These are phyloP conservation scores for Macaranga tanarius DNA, from an alignment of 441 rosid species.

Conservation along the genomic window DNA sequence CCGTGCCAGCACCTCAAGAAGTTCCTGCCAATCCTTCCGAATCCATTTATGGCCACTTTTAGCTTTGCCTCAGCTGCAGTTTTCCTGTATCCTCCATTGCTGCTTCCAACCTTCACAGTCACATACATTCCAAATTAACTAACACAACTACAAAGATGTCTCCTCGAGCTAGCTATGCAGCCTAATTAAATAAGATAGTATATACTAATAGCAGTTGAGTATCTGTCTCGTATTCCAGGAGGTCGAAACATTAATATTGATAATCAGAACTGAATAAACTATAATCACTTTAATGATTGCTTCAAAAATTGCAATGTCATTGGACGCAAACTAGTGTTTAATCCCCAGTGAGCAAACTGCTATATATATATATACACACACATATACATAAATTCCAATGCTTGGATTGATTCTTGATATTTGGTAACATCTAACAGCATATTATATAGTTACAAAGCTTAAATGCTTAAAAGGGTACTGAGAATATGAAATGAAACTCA, in stretches of 20 bases:
- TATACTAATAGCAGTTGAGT: no score
- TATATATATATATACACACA: no score
- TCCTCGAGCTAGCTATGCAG: neutral
- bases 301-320: neutral
- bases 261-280: neutral
- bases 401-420: neutral
- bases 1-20: constrained; percentile 98
- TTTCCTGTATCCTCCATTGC: constrained; percentile 69
- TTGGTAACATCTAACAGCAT: neutral
- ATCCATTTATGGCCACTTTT: constrained; percentile 88
- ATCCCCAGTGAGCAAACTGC: neutral
- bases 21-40: constrained; percentile 85
- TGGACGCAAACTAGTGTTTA: no score
- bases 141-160: neutral
- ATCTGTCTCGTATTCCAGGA: no score
- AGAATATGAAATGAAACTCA: constrained; percentile 36
- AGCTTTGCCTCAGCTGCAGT: constrained; percentile 66
- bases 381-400: neutral
- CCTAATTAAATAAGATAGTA: neutral
- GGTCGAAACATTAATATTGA: no score
- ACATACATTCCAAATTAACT: constrained; percentile 6
- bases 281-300: neutral
- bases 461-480: no score
- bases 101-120: constrained; percentile 52
- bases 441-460: neutral